Conservation (phyloP, 169 alveolate species). For the Cardiosporidium cionae region DNA sequence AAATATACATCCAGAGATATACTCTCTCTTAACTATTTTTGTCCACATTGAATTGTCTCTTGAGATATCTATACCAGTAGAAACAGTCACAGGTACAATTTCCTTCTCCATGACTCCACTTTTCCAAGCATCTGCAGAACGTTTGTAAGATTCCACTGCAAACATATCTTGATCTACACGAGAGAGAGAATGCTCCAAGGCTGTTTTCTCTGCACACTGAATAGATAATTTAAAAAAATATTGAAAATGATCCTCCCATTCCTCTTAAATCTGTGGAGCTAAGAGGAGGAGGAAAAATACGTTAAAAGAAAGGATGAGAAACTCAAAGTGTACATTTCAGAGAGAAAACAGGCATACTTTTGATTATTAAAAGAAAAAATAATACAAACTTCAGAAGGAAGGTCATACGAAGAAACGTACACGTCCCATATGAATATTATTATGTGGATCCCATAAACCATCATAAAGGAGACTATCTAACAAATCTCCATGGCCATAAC, state of each 20-base stretch:
- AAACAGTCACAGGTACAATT: slow-evolving; percentile 47
- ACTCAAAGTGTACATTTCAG: not conserved
- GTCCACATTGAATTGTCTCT: no score
- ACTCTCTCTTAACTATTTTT: no score
- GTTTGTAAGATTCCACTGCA: slow-evolving; percentile 64
- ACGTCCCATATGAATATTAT: slow-evolving; percentile 69
- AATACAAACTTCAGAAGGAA: not conserved
- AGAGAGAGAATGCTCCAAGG: slow-evolving; percentile 53
- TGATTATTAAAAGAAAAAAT: not conserved
- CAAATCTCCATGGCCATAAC: slow-evolving; percentile 51
- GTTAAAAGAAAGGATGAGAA: no score
- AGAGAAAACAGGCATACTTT: not conserved
- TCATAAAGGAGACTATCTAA: slow-evolving; percentile 57
- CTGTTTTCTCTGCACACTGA: slow-evolving; percentile 67
- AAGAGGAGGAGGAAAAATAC: no score
- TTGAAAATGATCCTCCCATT: not conserved
- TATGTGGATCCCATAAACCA: slow-evolving; percentile 64
- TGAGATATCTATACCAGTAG: no score
- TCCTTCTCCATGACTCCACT: slow-evolving; percentile 55
- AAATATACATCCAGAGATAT: no score
- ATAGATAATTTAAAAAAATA: not conserved
- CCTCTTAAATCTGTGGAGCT: no score
- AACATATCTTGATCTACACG: slow-evolving; percentile 75
- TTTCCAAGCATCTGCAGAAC: slow-evolving; percentile 62
- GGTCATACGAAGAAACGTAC: not conserved